phyloP scores from a whole-genome alignment of 345 rosid genomes.

The Stellera chamaejasme region DNA sequence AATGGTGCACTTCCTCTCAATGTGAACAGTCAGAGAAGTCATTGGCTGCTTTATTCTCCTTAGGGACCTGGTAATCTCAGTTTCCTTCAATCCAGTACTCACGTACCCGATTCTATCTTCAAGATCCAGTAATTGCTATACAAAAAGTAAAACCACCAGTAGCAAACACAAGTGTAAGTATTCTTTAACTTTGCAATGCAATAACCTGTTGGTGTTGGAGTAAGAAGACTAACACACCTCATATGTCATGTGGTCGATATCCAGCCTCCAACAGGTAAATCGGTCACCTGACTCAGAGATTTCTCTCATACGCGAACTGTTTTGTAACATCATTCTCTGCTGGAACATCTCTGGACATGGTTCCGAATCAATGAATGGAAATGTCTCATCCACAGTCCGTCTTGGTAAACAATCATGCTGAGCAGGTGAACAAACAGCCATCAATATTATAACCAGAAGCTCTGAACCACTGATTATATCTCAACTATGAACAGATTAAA shows the following conservation, averaged over 20 bases:
- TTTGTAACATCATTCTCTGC: constrained; percentile 30
- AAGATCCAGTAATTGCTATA: constrained; percentile 40
- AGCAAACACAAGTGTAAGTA: background rate
- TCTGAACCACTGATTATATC: no score
- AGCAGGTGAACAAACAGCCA: no score
- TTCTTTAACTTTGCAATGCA: background rate
- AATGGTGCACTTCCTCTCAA: constrained; percentile 72
- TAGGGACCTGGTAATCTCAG: constrained; percentile 60
- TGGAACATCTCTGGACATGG: constrained; percentile 1
- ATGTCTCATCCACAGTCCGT: no score
- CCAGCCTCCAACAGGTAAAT: constrained; percentile 30
- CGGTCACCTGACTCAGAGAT: constrained; percentile 20
- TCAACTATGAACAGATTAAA: no score
- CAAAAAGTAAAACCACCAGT: background rate
- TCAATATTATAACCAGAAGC: no score
- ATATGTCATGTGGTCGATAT: constrained; percentile 35
- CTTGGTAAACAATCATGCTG: no score
- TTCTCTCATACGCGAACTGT: constrained; percentile 29
- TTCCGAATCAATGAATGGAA: no score
- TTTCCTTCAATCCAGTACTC: constrained; percentile 71
- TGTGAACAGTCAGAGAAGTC: constrained; percentile 11
- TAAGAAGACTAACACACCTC: constrained; percentile 20
- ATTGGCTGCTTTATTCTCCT: constrained; percentile 40
- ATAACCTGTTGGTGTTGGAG: background rate
- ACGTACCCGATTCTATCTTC: constrained; percentile 86